phyloP scores from a whole-genome alignment of 176 grass and related monocot genomes.

The Carex cristatella region DNA sequence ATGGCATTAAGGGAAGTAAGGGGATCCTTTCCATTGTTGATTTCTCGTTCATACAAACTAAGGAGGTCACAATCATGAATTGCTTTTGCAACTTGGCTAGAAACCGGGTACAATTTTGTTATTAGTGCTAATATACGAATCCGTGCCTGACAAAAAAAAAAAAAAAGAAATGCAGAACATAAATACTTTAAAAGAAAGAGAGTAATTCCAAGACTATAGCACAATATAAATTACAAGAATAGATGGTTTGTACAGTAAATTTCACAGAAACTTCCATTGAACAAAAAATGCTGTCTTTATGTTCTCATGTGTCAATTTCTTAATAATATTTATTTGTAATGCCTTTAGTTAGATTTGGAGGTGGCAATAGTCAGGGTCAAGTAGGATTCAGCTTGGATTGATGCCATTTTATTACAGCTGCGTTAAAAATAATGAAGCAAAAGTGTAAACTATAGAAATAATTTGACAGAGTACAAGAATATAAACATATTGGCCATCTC shows the following conservation, averaged over 20 bases:
- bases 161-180: background rate
- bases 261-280: background rate
- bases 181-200: background rate
- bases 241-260: background rate
- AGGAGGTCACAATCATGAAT: conserved; percentile 65
- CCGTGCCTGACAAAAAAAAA: conserved; percentile 42
- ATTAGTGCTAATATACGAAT: conserved; percentile 77
- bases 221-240: background rate
- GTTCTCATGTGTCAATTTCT: background rate
- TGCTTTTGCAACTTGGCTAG: conserved; percentile 47
- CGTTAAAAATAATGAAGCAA: background rate
- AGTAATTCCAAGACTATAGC: background rate
- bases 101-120: conserved; percentile 72
- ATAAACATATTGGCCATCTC: background rate
- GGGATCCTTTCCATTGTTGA: conserved; percentile 70
- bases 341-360: background rate
- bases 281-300: background rate
- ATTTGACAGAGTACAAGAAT: background rate
- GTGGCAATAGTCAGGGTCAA: background rate
- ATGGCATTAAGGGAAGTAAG: conserved; percentile 69
- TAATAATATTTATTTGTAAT: background rate
- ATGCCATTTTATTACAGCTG: background rate
- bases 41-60: conserved; percentile 79
- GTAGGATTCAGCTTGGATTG: background rate
- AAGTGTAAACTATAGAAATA: background rate